These are phyloP conservation scores for Linum trigynum DNA, from an alignment of 345 rosid genomes.

Conservation along the genomic window DNA sequence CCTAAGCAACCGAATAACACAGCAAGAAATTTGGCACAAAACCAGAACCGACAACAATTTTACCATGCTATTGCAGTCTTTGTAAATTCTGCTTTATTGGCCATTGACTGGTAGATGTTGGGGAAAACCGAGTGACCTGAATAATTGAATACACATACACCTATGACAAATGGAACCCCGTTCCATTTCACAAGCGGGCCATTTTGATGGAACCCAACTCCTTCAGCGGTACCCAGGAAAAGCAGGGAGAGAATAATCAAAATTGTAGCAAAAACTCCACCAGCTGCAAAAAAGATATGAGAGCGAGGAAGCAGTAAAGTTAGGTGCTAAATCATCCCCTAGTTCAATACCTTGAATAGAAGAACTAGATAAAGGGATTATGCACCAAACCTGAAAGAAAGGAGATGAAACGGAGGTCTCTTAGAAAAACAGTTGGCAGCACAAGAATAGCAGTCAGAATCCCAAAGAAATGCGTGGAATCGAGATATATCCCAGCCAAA, in stretches of 20 bases:
- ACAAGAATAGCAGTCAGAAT: conserved; percentile 60
- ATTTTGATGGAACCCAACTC: conserved; percentile 67
- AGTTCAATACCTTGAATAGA: conserved; percentile 9
- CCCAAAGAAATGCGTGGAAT: conserved; percentile 68
- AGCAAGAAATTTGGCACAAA: neutral
- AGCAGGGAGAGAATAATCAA: conserved; percentile 49
- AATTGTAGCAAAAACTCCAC: conserved; percentile 69
- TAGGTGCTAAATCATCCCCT: neutral
- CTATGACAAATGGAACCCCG: conserved; percentile 80
- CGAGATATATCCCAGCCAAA: conserved; percentile 49
- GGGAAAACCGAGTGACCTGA: conserved; percentile 90
- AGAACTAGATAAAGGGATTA: neutral
- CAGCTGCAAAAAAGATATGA: conserved; percentile 39
- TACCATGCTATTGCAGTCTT: conserved; percentile 55
- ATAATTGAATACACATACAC: conserved; percentile 73
- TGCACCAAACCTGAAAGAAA: conserved; percentile 63
- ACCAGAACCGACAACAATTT: neutral
- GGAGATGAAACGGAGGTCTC: conserved; percentile 68
- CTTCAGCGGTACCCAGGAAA: conserved; percentile 46
- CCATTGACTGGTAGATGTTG: conserved; percentile 94
- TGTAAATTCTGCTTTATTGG: conserved; percentile 68
- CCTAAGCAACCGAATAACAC: neutral
- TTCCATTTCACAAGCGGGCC: conserved; percentile 61
- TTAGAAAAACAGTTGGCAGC: conserved; percentile 81
- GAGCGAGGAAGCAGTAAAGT: neutral